Conservation (phyloP, 345 rosid genomes). For the Hibiscus tridactylites region DNA sequence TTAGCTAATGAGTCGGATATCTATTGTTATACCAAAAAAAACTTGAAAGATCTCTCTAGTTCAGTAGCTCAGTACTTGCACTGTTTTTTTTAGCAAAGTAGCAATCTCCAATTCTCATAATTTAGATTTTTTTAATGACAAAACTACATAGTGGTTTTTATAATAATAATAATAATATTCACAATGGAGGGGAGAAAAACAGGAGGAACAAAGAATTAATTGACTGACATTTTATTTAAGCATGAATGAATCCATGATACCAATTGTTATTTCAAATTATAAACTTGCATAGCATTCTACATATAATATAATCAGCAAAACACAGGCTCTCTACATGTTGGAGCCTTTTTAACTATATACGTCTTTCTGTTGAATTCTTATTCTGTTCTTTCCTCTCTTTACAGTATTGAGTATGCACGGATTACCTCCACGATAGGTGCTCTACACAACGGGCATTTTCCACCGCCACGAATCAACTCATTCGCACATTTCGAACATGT, state of each 20-base stretch:
- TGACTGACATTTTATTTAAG: constrained; percentile 33
- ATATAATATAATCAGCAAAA: constrained; percentile 32
- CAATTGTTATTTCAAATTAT: constrained; percentile 42
- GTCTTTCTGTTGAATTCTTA: constrained; percentile 15
- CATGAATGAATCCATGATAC: constrained; percentile 32
- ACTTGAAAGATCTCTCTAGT: no score
- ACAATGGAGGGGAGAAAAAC: background rate
- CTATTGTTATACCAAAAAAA: no score
- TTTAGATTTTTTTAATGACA: no score
- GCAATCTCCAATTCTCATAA: no score
- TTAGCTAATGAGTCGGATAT: no score
- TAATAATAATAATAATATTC: no score
- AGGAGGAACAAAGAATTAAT: constrained; percentile 8
- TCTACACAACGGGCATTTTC: constrained; percentile 92
- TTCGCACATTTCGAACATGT: constrained; percentile 93
- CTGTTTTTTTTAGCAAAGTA: no score
- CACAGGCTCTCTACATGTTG: constrained; percentile 15
- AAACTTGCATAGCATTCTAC: constrained; percentile 23
- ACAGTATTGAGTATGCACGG: constrained; percentile 93
- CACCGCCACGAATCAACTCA: constrained; percentile 81
- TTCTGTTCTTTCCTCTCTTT: constrained; percentile 21
- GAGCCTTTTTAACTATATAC: constrained; percentile 1
- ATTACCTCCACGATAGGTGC: constrained; percentile 94
- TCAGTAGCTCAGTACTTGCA: no score
- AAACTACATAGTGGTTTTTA: no score